Base-by-base conservation (phyloP, 2,329 filamentous ascomycete genomes). In the Ophiostoma piceae region DNA sequence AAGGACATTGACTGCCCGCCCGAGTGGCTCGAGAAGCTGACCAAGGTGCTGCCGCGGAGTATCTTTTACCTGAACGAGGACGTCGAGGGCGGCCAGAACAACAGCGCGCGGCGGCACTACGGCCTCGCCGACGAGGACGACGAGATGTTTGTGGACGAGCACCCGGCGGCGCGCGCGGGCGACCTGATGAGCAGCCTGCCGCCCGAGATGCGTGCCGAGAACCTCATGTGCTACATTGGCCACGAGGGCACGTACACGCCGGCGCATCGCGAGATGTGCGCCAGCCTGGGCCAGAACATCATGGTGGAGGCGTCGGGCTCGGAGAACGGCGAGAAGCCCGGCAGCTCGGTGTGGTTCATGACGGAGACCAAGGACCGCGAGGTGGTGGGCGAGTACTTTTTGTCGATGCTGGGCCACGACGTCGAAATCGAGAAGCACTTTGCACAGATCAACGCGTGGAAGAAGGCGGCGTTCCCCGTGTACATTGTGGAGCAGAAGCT, bases 341-440 rank as follows among this genome's bases (percentile, higher is more conserved):
- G 95, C 1, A 96, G 92, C 69, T 97, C 95, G 0, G 87, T 99
- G 51, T 99, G 95, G 95, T 97, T 98, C 77, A 98, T 99, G 95
- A 98, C 95, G 0, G 93, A 97, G 78, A 93, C 89, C 47, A 96
- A 95, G 75, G 95, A 99, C 76, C 89, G 95, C 1, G 90, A 94
- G 72, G 84, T 94, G 3, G 93, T 98, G 2, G 90, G 93, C 0
- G 94, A 98, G 76, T 98, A 97, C 78, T 99, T 96, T 82, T 82
- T 96, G 67, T 96, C 93, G 1, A 91, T 92, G 78, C 84, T 99
- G 5, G 95, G 95, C 1, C 95, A 99, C 76, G 94, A 99, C 75
- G 94, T 98, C 72, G 94, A 98, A 76, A 92, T 98, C 22, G 95
- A 99, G 77, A 92, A 94, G 74, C 94, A 98, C 78, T 98, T 98